Percentiles rank a stretch among this genome's conserved stretches.
phyloP scores from a whole-genome alignment of 768 basidiomycete species.

The Lentinula sp. region DNA sequence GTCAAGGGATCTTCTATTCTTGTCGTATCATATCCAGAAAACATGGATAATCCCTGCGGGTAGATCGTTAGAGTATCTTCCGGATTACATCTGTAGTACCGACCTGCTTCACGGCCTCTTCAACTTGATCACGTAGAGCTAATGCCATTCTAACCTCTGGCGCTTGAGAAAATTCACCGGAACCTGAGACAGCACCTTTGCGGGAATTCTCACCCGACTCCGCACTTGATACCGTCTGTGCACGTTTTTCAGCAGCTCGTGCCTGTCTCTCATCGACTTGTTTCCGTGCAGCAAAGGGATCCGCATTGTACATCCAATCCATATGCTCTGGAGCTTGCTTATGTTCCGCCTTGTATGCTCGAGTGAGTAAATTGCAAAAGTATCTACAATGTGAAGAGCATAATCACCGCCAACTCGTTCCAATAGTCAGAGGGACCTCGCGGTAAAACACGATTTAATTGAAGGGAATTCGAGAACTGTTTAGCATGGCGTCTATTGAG shows the following conservation, averaged over 20 bases:
- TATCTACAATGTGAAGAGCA: not conserved
- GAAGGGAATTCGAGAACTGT: conserved; percentile 72
- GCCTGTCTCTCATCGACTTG: conserved; percentile 62
- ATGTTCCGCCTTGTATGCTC: conserved; percentile 41
- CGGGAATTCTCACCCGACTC: conserved; percentile 1
- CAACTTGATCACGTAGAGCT: conserved; percentile 70
- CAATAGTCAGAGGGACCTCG: conserved; percentile 86
- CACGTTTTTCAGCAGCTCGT: conserved; percentile 43
- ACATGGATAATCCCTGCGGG: conserved; percentile 43
- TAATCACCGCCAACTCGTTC: conserved; percentile 50
- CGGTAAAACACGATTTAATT: conserved; percentile 72
- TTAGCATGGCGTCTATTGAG: conserved; percentile 14
- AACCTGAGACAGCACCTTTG: conserved; percentile 12
- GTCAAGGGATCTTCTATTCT: conserved; percentile 23
- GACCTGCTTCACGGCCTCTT: conserved; percentile 76
- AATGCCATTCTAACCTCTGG: conserved; percentile 85
- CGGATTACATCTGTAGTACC: not conserved
- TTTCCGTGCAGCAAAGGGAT: conserved; percentile 76
- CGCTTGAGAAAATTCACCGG: conserved; percentile 35
- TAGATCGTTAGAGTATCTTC: not conserved
- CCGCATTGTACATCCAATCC: conserved; percentile 83
- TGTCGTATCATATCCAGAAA: conserved; percentile 33
- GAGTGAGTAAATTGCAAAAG: not conserved
- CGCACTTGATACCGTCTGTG: conserved; percentile 11
- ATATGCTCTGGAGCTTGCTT: conserved; percentile 60